These are phyloP conservation scores for Takashimella koratensis DNA, from an alignment of 1,284 basidiomycete genomes.

Conservation along the genomic window DNA sequence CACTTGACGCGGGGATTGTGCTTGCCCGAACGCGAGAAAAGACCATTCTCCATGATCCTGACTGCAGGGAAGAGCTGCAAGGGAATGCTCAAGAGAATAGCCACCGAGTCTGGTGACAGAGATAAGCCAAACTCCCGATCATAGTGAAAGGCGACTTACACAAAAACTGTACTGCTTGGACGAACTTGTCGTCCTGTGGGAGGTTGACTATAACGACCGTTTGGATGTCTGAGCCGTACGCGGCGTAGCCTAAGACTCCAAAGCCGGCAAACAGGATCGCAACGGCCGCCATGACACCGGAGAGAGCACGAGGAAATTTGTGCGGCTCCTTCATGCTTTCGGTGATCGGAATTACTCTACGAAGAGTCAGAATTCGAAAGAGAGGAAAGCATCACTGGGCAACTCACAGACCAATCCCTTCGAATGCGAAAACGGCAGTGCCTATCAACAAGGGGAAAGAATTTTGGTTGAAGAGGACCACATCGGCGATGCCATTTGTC, in stretches of 20 bases:
- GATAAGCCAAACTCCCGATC: not conserved
- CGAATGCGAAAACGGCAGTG: constrained; percentile 97
- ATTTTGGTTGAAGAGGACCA: constrained; percentile 81
- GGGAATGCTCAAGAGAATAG: constrained; percentile 90
- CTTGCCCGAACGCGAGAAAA: constrained; percentile 83
- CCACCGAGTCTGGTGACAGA: constrained; percentile 58
- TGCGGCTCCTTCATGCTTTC: constrained; percentile 92
- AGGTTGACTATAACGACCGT: constrained; percentile 95
- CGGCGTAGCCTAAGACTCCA: constrained; percentile 82
- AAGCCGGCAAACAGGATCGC: constrained; percentile 80
- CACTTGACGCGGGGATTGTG: constrained; percentile 56
- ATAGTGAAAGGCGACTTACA: constrained; percentile 50
- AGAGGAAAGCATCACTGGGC: not conserved
- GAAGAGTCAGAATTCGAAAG: not conserved
- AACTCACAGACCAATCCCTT: constrained; percentile 89
- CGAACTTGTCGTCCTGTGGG: constrained; percentile 76
- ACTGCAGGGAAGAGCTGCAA: constrained; percentile 97
- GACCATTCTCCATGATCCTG: constrained; percentile 91
- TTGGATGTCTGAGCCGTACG: constrained; percentile 83
- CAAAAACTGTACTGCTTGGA: constrained; percentile 79
- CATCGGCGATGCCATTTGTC: constrained; percentile 69
- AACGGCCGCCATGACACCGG: constrained; percentile 74
- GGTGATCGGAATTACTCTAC: constrained; percentile 83
- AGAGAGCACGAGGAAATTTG: constrained; percentile 84
- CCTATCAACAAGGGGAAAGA: constrained; percentile 91